Percentiles rank a stretch among this genome's conserved stretches.
phyloP scores from a whole-genome alignment of 371 early-diverging fungal genomes.

The Haplosporangium sp. region DNA sequence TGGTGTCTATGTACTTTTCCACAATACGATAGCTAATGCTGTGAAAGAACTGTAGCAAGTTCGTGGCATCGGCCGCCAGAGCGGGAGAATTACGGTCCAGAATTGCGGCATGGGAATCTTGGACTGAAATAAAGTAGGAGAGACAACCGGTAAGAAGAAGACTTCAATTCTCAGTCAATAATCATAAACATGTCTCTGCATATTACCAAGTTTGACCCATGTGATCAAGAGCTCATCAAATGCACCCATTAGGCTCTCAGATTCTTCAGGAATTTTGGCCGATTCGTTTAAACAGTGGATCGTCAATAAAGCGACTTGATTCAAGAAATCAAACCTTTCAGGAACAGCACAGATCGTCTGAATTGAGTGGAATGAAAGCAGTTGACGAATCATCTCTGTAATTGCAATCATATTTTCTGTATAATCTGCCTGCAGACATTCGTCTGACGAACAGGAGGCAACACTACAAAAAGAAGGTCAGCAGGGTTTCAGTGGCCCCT shows the following conservation, averaged over 20 bases:
- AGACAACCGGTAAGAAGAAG: not conserved
- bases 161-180: not conserved
- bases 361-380: constrained; percentile 49
- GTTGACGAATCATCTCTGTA: constrained; percentile 55
- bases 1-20: constrained; percentile 74
- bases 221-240: constrained; percentile 77
- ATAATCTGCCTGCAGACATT: constrained; percentile 49
- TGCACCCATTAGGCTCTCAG: constrained; percentile 73
- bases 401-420: constrained; percentile 54
- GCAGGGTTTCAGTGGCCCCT: constrained; percentile 22
- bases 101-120: constrained; percentile 39
- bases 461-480: constrained; percentile 15
- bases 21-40: constrained; percentile 69
- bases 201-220: constrained; percentile 75
- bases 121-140: constrained; percentile 15
- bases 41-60: constrained; percentile 64
- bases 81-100: constrained; percentile 33
- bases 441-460: constrained; percentile 49
- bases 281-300: constrained; percentile 69
- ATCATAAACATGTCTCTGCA: not conserved
- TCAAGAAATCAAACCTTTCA: constrained; percentile 72
- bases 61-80: constrained; percentile 37
- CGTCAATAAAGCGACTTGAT: constrained; percentile 72
- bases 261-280: constrained; percentile 61
- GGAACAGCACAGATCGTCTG: constrained; percentile 63